Evolutionary conservation across 2,329 filamentous ascomycete genomes (phyloP).

Genomic region (Alternaria dauci): DNA sequence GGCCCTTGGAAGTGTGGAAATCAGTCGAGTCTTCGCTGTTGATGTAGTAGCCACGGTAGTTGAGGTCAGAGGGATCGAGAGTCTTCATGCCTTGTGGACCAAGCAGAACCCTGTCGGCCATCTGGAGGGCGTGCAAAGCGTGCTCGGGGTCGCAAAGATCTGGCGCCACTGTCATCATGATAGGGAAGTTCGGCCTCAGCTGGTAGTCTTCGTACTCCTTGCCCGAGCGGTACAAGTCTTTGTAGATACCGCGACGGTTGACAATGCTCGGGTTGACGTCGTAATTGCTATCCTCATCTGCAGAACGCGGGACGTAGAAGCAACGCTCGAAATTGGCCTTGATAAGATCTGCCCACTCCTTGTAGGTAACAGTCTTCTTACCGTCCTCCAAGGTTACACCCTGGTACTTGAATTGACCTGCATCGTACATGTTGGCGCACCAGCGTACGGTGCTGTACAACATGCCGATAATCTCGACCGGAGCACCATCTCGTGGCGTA

Average conservation of each 20-base stretch:
- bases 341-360: conserved; percentile 80
- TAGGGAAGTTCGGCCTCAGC: conserved; percentile 89
- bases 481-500: conserved; percentile 95
- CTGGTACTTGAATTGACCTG: conserved; percentile 75
- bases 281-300: conserved; percentile 76
- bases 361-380: conserved; percentile 69
- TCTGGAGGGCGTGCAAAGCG: conserved; percentile 79
- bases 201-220: conserved; percentile 99
- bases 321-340: conserved; percentile 88
- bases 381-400: conserved; percentile 74
- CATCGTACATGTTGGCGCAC: conserved; percentile 72
- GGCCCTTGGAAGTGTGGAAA: conserved; percentile 90
- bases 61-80: conserved; percentile 87
- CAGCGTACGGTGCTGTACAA: conserved; percentile 88
- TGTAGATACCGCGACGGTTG: conserved; percentile 96
- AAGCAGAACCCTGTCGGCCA: conserved; percentile 80
- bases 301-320: conserved; percentile 81
- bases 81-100: conserved; percentile 96
- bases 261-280: conserved; percentile 81
- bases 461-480: conserved; percentile 93
- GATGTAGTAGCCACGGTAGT: conserved; percentile 93
- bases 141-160: conserved; percentile 82
- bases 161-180: conserved; percentile 93
- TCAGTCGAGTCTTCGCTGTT: conserved; percentile 93
- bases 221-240: conserved; percentile 91